Percentiles rank a stretch among this genome's conserved stretches.
Evolutionary conservation across 1,284 basidiomycete species (phyloP).

Genomic region (Rhodotorula sp.): DNA sequence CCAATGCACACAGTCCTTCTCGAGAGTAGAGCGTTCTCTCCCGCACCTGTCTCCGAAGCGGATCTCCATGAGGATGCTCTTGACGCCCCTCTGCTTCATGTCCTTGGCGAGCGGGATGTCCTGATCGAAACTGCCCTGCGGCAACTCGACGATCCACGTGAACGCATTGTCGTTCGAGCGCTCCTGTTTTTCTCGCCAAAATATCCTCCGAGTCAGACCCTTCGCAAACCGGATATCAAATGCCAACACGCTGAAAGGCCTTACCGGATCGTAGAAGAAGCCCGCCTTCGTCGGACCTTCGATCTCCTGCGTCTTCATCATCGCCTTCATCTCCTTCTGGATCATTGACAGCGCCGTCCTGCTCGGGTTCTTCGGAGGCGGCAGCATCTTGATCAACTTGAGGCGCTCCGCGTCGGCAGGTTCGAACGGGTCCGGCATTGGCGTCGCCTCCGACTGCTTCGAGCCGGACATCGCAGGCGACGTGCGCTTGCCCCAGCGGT

Average conservation of each 20-base stretch:
- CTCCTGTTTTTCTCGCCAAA: neutral
- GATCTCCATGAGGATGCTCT: constrained; percentile 36
- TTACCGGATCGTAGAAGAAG: constrained; percentile 41
- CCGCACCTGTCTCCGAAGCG: constrained; percentile 33
- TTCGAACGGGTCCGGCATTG: constrained; percentile 20
- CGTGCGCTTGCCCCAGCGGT: no score
- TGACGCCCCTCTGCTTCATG: constrained; percentile 28
- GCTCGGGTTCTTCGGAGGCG: constrained; percentile 35
- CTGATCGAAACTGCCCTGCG: constrained; percentile 24
- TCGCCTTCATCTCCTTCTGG: constrained; percentile 29
- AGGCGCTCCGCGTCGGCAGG: constrained; percentile 26
- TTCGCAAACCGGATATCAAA: no score
- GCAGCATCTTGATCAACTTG: constrained; percentile 28
- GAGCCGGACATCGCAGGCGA: neutral
- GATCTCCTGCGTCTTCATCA: constrained; percentile 31
- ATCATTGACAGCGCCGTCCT: constrained; percentile 19
- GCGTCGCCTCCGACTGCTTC: neutral
- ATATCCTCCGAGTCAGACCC: no score
- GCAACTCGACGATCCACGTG: constrained; percentile 39
- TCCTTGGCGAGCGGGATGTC: constrained; percentile 37
- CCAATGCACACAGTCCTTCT: no score
- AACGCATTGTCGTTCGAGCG: constrained; percentile 37
- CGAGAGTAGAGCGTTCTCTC: no score
- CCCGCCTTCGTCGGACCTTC: constrained; percentile 27
- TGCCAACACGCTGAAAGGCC: neutral